phyloP scores from a whole-genome alignment of 163 green algal genomes.

The Chlorella variabilis region DNA sequence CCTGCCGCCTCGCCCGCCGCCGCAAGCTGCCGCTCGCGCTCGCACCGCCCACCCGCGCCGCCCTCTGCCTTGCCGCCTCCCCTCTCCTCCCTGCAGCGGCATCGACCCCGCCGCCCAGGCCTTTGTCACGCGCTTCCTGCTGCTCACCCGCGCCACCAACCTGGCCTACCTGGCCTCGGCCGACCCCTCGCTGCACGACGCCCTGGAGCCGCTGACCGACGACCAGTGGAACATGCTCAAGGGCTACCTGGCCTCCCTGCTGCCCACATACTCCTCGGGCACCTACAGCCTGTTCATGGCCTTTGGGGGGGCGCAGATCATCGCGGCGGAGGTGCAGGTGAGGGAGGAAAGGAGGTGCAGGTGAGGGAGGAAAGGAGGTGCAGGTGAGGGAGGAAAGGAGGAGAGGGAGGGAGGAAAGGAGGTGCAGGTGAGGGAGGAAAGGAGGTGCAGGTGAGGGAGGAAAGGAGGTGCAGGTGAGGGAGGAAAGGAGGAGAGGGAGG shows the following conservation, averaged over 20 bases:
- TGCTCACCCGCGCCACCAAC: neutral
- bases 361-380: neutral
- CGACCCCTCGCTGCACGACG: neutral
- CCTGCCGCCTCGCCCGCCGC: no score
- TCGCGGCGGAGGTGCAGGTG: conserved; percentile 1
- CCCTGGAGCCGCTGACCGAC: conserved; percentile 30
- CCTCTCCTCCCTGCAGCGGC: neutral
- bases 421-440: no score
- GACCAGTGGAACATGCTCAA: conserved; percentile 38
- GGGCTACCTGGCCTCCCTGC: conserved; percentile 32
- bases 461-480: no score
- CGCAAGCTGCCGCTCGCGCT: no score
- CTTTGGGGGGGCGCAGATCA: neutral
- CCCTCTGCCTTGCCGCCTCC: neutral
- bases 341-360: neutral
- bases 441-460: no score
- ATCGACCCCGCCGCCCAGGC: conserved; percentile 28
- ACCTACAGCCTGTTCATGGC: neutral
- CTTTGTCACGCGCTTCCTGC: conserved; percentile 42
- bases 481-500: no score
- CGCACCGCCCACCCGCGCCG: no score
- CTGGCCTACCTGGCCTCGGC: conserved; percentile 17
- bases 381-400: neutral
- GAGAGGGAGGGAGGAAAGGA: neutral
- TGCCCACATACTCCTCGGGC: neutral